A percentile compares a stretch with the other conserved stretches of the same genome.
Conservation (phyloP, 2,329 filamentous ascomycete species). For the Coniochaeta sp. region DNA sequence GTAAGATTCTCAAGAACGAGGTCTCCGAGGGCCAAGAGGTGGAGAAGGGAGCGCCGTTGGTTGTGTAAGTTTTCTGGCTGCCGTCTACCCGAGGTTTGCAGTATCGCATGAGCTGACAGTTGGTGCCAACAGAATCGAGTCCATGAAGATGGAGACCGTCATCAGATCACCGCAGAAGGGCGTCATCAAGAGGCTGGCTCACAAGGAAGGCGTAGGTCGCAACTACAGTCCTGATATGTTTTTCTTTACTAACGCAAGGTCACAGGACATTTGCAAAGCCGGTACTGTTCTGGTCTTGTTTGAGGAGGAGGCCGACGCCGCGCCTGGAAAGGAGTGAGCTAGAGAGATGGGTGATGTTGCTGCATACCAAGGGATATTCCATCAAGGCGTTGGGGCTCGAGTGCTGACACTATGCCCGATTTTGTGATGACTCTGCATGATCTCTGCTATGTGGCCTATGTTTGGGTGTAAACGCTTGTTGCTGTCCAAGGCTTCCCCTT, state of each 20-base stretch:
- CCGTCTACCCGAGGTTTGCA: background rate
- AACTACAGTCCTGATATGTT: constrained; percentile 10
- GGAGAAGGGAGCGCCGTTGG: constrained; percentile 76
- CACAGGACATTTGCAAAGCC: constrained; percentile 69
- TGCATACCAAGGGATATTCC: background rate
- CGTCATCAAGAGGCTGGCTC: constrained; percentile 63
- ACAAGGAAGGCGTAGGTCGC: constrained; percentile 61
- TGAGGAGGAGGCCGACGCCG: constrained; percentile 37
- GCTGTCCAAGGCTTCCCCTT: background rate
- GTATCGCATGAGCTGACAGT: background rate
- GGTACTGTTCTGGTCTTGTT: constrained; percentile 70
- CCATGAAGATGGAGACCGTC: constrained; percentile 87
- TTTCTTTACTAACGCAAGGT: constrained; percentile 2
- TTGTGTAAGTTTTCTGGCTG: constrained; percentile 54
- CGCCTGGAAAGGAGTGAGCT: background rate
- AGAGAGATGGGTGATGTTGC: background rate
- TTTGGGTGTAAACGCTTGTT: background rate
- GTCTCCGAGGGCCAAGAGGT: constrained; percentile 76
- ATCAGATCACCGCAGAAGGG: constrained; percentile 71
- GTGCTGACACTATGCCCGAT: background rate
- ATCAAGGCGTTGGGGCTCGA: background rate
- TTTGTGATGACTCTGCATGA: background rate
- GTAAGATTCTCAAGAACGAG: constrained; percentile 88
- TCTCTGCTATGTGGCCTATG: background rate
- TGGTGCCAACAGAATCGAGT: constrained; percentile 54